Conservation (phyloP, 352 stramenopile species). For the Phytophthora sp. region DNA sequence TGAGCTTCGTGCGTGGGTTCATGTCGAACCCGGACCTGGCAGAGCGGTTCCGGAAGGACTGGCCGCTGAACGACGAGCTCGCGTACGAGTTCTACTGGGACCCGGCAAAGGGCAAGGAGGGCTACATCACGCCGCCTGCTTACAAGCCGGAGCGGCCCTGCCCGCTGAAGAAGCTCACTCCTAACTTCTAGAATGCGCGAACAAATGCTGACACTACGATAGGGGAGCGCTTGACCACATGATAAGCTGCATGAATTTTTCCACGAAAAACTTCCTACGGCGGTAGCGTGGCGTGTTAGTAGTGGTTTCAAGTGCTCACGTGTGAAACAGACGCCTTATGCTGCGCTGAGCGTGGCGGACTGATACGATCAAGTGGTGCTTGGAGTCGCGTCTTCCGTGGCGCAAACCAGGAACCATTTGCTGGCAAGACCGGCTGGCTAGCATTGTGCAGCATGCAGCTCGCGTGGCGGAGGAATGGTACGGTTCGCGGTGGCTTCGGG, state of each 20-base stretch:
- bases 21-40: constrained; percentile 35
- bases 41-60: constrained; percentile 22
- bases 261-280: too few relatives aligned
- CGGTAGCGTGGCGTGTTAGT: neutral
- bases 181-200: constrained; percentile 6
- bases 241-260: too few relatives aligned
- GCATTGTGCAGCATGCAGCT: neutral
- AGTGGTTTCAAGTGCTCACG: neutral
- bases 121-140: constrained; percentile 21
- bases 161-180: constrained; percentile 8
- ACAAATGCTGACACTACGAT: neutral
- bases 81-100: constrained; percentile 37
- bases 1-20: constrained; percentile 29
- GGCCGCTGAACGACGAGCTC: constrained; percentile 24
- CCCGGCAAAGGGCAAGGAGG: constrained; percentile 24
- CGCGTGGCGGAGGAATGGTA: constrained; percentile 9
- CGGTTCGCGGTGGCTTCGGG: neutral
- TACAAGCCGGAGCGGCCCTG: constrained; percentile 14
- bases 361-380: constrained; percentile 1
- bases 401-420: neutral
- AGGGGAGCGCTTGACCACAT: neutral
- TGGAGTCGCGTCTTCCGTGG: neutral
- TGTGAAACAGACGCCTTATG: neutral
- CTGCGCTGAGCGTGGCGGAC: neutral
- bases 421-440: too few relatives aligned